phyloP scores from a whole-genome alignment of 2,329 filamentous ascomycete species.

The Aspergillus neotritici region DNA sequence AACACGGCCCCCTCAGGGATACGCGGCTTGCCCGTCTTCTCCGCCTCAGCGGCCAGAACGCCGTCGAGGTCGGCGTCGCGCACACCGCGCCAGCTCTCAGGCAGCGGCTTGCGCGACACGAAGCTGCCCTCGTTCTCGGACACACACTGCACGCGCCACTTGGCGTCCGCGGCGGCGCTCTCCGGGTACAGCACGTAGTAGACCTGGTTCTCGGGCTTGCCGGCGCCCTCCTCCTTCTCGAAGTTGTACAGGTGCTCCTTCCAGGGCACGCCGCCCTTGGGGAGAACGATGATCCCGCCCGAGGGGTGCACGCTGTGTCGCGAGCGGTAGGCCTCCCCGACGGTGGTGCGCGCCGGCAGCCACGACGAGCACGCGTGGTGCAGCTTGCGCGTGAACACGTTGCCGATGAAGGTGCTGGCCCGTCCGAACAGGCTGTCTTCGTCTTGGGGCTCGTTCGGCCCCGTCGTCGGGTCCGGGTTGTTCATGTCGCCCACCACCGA shows the following conservation, averaged over 20 bases:
- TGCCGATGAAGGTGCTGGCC: slow-evolving; percentile 78
- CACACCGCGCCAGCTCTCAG: slow-evolving; percentile 86
- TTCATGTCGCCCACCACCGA: slow-evolving; percentile 78
- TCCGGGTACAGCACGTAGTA: slow-evolving; percentile 92
- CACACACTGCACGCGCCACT: slow-evolving; percentile 95
- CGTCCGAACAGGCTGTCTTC: slow-evolving; percentile 76
- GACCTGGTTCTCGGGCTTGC: slow-evolving; percentile 51
- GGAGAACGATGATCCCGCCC: slow-evolving; percentile 76
- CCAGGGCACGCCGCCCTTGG: slow-evolving; percentile 76
- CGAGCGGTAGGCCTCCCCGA: slow-evolving; percentile 67
- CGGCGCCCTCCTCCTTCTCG: slow-evolving; percentile 55
- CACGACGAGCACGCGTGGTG: slow-evolving; percentile 69
- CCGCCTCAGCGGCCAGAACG: slow-evolving; percentile 37
- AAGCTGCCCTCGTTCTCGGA: slow-evolving; percentile 80
- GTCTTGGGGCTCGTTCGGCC: slow-evolving; percentile 58
- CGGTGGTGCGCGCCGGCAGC: slow-evolving; percentile 79
- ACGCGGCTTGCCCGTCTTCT: slow-evolving; percentile 33
- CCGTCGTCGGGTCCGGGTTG: slow-evolving; percentile 50
- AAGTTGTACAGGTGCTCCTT: slow-evolving; percentile 91
- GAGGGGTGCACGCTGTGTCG: slow-evolving; percentile 62
- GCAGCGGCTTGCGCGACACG: slow-evolving; percentile 82
- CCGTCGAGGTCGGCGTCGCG: slow-evolving; percentile 78
- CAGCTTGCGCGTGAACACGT: slow-evolving; percentile 78
- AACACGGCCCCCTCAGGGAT: slow-evolving; percentile 65
- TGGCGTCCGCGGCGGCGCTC: slow-evolving; percentile 64